phyloP scores from a whole-genome alignment of 805 yeast genomes.

The Zygoascus bituminiphila region DNA sequence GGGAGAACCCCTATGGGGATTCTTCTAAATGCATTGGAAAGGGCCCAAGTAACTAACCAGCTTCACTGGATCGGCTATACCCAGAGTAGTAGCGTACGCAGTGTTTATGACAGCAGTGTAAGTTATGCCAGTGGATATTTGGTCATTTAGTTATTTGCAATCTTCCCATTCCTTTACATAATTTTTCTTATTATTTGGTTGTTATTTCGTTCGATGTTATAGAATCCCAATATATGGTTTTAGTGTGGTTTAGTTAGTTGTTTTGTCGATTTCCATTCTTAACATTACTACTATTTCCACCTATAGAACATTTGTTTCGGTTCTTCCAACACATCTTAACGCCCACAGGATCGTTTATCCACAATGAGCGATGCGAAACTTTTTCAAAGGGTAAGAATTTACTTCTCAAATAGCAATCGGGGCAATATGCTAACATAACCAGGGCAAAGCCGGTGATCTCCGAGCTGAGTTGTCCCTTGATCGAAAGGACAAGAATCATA shows the following conservation, averaged over 20 bases:
- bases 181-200: too few relatives aligned
- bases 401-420: background rate
- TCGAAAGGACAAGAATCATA: constrained; percentile 29
- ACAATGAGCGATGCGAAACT: constrained; percentile 27
- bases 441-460: constrained; percentile 33
- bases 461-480: constrained; percentile 28
- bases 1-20: constrained; percentile 79
- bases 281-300: too few relatives aligned
- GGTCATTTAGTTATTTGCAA: too few relatives aligned
- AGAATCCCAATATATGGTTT: too few relatives aligned
- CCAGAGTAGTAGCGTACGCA: constrained; percentile 55
- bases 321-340: too few relatives aligned
- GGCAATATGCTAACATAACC: background rate
- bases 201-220: too few relatives aligned
- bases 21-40: constrained; percentile 47
- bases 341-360: background rate
- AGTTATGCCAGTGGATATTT: constrained; percentile 83
- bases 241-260: too few relatives aligned
- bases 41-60: constrained; percentile 14
- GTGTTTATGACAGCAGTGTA: constrained; percentile 64
- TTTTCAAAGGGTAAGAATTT: constrained; percentile 21
- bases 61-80: constrained; percentile 73
- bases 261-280: too few relatives aligned
- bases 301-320: too few relatives aligned
- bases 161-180: too few relatives aligned